Base-by-base conservation (phyloP, 2,329 filamentous ascomycete genomes). In the Endocalyx cinctus region DNA sequence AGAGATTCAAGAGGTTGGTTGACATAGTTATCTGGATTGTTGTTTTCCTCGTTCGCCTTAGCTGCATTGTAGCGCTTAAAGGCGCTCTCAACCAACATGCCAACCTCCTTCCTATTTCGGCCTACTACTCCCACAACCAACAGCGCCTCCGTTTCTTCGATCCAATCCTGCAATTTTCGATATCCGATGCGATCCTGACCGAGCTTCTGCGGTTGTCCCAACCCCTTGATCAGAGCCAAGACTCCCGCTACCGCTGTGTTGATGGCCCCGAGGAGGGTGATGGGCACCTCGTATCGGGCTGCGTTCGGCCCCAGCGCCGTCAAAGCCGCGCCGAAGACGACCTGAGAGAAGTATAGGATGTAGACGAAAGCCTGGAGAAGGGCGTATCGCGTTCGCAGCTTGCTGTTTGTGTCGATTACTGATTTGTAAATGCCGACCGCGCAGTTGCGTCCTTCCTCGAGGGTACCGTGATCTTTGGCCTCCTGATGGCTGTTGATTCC, bases 211-310 rank as follows among this genome's bases (percentile, higher is more conserved):
- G 70, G 69, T 32, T 74, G 45, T 0, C 70, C 71, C 26, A 69
- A 68, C 5, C 69, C 67, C 47, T 71, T 72, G 29, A 74, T 50
- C 6, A 74, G 66, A 0, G 77, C 77, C 14, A 83, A 55, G 1
- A 79, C 58, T 12, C 80, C 79, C 1, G 79, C 79, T 5, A 82
- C 64, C 4, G 79, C 56, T 3, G 77, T 81, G 47, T 83, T 84
- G 10, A 76, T 52, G 1, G 77, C 77, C 4, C 80, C 79, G 1
- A 83, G 59, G 1, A 74, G 54, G 8, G 74, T 77, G 50, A 83
- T 74, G 11, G 50, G 29, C 14, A 67, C 61, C 13, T 72, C 54
- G 42, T 80, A 68, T 12, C 69, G 59, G 3, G 70, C 62, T 12
- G 69, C 61, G 0, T 51, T 48, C 0, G 69, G 59, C 0, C 70